Base-by-base conservation (phyloP, 495 filamentous ascomycete genomes). In the Hamigera avellanea region DNA sequence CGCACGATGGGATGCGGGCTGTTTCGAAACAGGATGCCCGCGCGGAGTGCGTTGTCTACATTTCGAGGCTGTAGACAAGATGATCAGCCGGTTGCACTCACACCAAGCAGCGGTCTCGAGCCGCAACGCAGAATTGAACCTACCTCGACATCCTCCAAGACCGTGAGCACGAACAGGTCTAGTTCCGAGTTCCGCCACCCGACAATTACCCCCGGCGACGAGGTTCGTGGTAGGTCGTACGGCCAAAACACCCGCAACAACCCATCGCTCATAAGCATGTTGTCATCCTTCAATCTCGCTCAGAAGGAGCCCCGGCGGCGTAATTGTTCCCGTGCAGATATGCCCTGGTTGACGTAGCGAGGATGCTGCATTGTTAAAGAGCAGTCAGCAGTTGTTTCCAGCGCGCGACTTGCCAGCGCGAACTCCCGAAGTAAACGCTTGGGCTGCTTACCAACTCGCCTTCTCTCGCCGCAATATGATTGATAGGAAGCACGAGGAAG, bases 241-340 rank as follows among this genome's bases (percentile, higher is more conserved):
- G 91, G 91, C 91, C 91, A 99, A 62, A 99, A 96, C 66, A 99
- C 76, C 59, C 91, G 82, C 76, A 96, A 81, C 69, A 96, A 67
- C 47, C 83, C 84, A 86, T 94, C 83, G 43, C 67, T 62, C 62
- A 67, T 69, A 57, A 76, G 66, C 75, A 83, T 93, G 67, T 73
- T 86, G 80, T 76, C 81, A 86, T 88, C 79, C 75, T 79, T 68
- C 67, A 63, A 52, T 46, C 37, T 42, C 43, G 43, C 28, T 69
- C 75, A 98, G 67, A 96, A 96, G 41, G 91, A 96, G 42, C 91
- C 91, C 52, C 91, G 76, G 37, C 91, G 80, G 56, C 86, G 80
- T 39, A 99, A 62, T 64, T 99, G 89, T 67, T 96, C 93, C 48
- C 93, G 73, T 42, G 91, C 91, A 32, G 93, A 96, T 46, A 96